Evolutionary conservation across 495 filamentous ascomycete species (phyloP).

Genomic region (Podospora didyma): DNA sequence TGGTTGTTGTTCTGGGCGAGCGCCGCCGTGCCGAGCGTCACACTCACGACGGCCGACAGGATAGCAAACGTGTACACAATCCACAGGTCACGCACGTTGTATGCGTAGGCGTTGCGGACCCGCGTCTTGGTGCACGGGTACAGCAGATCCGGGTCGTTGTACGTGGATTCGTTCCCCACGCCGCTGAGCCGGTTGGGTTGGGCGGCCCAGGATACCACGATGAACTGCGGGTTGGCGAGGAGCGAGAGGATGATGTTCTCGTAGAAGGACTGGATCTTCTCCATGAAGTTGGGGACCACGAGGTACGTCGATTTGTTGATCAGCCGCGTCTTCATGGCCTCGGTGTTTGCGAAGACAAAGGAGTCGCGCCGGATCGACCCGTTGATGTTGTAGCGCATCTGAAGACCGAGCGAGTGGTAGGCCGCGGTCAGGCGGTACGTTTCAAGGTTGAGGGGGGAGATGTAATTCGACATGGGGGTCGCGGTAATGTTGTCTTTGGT

Average conservation of each 20-base stretch:
- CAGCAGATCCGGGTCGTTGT: conserved; percentile 1
- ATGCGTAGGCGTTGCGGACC: conserved; percentile 21
- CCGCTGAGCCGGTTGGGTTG: conserved; percentile 8
- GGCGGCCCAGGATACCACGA: conserved; percentile 25
- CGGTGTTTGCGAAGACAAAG: conserved; percentile 10
- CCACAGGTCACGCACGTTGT: conserved; percentile 24
- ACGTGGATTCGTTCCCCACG: background rate
- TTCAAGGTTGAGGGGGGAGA: conserved; percentile 18
- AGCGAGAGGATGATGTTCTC: conserved; percentile 27
- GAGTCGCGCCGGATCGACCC: conserved; percentile 12
- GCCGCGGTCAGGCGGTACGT: conserved; percentile 19
- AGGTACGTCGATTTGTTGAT: conserved; percentile 22
- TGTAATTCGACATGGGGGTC: conserved; percentile 17
- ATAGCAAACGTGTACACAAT: conserved; percentile 25
- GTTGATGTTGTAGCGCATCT: conserved; percentile 17
- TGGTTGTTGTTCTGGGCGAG: conserved; percentile 24
- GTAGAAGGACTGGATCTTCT: conserved; percentile 17
- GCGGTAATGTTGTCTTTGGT: conserved; percentile 23
- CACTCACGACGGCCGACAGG: conserved; percentile 7
- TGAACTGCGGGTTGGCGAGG: conserved; percentile 24
- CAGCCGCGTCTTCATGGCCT: conserved; percentile 17
- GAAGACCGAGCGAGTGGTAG: conserved; percentile 22
- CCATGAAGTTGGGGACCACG: conserved; percentile 8
- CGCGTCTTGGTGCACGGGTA: conserved; percentile 24
- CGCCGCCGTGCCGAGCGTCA: conserved; percentile 22